Evolutionary conservation across 164 flowering plant genomes (phyloP), one percentile per base, ranked within the genome.

Genomic region (Echeveria elegans): DNA sequence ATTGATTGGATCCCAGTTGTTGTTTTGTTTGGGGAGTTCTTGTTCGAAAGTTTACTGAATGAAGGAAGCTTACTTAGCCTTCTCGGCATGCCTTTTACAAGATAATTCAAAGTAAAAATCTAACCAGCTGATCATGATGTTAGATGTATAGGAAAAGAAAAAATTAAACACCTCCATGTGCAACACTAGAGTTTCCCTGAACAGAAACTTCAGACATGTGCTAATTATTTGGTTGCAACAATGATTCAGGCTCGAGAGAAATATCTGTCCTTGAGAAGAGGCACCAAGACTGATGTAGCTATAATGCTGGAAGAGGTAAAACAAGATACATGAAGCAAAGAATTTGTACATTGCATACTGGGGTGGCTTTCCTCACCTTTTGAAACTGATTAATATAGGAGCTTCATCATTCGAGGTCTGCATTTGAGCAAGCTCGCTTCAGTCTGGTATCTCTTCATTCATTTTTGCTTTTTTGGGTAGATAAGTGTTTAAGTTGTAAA

Each of bases 391-490:
- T 70, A 70, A 82, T 79, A 61, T 84, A 95, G 99, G 99, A 95
- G 73, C 94, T 95, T 78, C 85, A 88, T 76, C 80, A 64, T 82
- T 83, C 99, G 70, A 83, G 99, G 77, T 79, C 96, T 69, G 61
- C 78, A 56, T 95, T 92, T 80, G 99, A 95, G 80, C 94, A 95
- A 76, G 89, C 99, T 68, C 99, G 99, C 69, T 92, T 95, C 77
- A 85, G 74, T 80, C 81, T 95, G 85, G 99, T 94, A 69, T 16
- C 31, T 12, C 11, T 56, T 56, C 59, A 6, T 24, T 9, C 59
- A 23, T 56, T 15, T 26, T 2, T 50, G 2, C n/a, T 50, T 56
- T 43, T 56, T 56, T 6, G 6, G 0, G 3, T 7, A 28, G 32
- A 3, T 12, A 26, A 26, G 32, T 28, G 61, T 7, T 28, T 14